Evolutionary conservation across 257 asterid genomes (phyloP).

Genomic region (Datura wrightii): DNA sequence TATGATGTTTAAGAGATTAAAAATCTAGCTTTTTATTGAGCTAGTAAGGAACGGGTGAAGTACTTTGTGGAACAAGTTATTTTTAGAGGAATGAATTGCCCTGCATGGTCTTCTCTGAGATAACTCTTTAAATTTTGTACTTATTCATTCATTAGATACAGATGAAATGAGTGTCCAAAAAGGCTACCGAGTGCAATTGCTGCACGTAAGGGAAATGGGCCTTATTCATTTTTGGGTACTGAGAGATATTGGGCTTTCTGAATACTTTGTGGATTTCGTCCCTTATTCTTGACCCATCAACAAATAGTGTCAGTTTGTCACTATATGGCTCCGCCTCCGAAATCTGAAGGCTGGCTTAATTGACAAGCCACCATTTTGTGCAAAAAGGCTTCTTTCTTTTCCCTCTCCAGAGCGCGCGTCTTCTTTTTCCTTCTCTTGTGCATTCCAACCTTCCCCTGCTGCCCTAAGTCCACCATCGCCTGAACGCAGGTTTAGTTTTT

Average conservation of each 20-base stretch:
- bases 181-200: too few species aligned
- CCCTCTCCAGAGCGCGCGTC: neutral
- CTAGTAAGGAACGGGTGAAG: neutral
- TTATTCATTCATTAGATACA: too few species aligned
- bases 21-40: too few species aligned
- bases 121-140: too few species aligned
- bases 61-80: neutral
- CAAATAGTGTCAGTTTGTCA: neutral
- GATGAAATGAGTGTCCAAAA: too few species aligned
- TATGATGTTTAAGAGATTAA: too few species aligned
- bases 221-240: neutral
- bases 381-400: neutral
- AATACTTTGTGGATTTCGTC: neutral
- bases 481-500: conserved; percentile 1
- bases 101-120: too few species aligned
- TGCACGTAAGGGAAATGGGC: neutral
- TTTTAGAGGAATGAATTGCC: too few species aligned
- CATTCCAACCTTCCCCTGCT: neutral
- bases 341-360: conserved; percentile 24
- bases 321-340: neutral
- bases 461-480: neutral
- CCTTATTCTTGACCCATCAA: conserved; percentile 7
- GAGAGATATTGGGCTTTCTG: neutral
- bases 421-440: neutral
- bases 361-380: neutral